Percentiles rank a stretch among this genome's conserved stretches.
Evolutionary conservation across 1,139 yeast genomes (phyloP).

Genomic region (Fermentozyma sake): DNA sequence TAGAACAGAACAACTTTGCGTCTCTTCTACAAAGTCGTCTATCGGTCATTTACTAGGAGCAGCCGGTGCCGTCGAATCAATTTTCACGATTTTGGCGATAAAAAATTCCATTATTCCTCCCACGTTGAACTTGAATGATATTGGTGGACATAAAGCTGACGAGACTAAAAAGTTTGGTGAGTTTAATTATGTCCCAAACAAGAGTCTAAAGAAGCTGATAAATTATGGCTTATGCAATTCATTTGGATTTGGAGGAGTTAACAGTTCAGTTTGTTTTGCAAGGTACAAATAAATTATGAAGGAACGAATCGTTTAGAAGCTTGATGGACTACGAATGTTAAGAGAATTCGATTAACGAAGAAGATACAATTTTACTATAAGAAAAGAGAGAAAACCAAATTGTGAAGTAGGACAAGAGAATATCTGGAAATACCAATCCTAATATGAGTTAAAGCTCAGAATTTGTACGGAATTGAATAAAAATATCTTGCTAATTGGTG

Average conservation of each 20-base stretch:
- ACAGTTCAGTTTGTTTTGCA: conserved; percentile 61
- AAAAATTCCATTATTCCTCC: conserved; percentile 64
- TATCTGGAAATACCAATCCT: too few relatives aligned
- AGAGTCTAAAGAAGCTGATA: conserved; percentile 36
- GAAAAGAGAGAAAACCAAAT: too few relatives aligned
- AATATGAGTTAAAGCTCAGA: too few relatives aligned
- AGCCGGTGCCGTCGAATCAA: conserved; percentile 91
- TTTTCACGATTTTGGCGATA: conserved; percentile 70
- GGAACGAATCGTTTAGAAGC: neutral
- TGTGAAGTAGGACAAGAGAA: too few relatives aligned
- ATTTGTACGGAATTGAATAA: too few relatives aligned
- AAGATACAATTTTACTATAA: too few relatives aligned
- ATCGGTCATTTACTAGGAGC: conserved; percentile 95
- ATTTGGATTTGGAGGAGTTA: conserved; percentile 98
- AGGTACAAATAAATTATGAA: conserved; percentile 15
- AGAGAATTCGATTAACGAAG: too few relatives aligned
- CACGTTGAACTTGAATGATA: conserved; percentile 61
- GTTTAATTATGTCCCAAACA: conserved; percentile 59
- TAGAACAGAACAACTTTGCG: conserved; percentile 26
- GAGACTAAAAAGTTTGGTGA: conserved; percentile 34
- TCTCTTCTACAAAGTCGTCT: conserved; percentile 87
- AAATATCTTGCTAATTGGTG: too few relatives aligned
- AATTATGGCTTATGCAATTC: conserved; percentile 76
- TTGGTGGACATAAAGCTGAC: conserved; percentile 46
- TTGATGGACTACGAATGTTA: too few relatives aligned